phyloP scores from a whole-genome alignment of 345 rosid genomes.

The Eucalyptus curtisii region DNA sequence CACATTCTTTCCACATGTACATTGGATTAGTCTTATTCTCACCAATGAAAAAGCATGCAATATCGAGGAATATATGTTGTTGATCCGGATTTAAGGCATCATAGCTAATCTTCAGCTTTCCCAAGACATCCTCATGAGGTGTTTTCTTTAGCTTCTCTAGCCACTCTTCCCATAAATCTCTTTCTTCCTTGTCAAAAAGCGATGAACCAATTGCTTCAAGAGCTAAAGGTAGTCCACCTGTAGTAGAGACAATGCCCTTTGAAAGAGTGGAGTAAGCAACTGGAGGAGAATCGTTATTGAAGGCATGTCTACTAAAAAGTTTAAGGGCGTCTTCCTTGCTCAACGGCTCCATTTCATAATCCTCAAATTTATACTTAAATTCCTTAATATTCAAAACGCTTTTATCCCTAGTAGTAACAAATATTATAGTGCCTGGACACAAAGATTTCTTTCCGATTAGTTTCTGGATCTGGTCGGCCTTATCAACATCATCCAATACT shows the following conservation, averaged over 20 bases:
- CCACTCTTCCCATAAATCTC: neutral
- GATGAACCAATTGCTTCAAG: neutral
- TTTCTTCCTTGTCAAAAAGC: neutral
- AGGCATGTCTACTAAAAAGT: neutral
- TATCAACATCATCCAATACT: neutral
- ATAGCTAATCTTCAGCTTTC: neutral
- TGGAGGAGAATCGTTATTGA: neutral
- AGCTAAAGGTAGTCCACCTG: neutral
- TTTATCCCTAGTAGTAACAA: neutral
- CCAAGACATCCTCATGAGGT: neutral
- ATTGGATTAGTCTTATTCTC: neutral
- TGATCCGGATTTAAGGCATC: neutral
- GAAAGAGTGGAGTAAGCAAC: neutral
- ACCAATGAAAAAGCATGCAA: neutral
- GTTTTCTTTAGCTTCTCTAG: neutral
- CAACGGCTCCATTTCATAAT: neutral
- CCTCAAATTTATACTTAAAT: neutral
- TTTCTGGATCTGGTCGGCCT: neutral
- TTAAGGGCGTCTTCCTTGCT: neutral
- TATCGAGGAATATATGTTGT: neutral
- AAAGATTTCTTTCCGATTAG: too few species aligned
- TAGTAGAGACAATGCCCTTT: neutral
- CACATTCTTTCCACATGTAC: neutral
- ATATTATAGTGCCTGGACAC: neutral
- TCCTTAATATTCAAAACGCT: too few species aligned